These are phyloP conservation scores for Plectranthus barbatus DNA, from an alignment of 257 asterid species.

Conservation along the genomic window DNA sequence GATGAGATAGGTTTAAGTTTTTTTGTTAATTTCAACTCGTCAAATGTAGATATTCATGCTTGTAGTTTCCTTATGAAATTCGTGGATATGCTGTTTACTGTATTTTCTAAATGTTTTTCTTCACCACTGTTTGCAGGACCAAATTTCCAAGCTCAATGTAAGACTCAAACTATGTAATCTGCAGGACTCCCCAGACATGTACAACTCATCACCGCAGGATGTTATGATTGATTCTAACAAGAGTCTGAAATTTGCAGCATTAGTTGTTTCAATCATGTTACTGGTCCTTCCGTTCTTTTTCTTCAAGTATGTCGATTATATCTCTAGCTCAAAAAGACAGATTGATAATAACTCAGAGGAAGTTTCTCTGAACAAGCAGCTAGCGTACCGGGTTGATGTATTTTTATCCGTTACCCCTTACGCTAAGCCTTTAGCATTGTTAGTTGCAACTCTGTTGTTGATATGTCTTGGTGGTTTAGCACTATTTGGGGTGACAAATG, in stretches of 20 bases:
- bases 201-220: slow-evolving; percentile 18
- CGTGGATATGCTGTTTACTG: not conserved
- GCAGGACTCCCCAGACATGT: slow-evolving; percentile 29
- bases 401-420: slow-evolving; percentile 77
- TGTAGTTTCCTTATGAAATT: not conserved
- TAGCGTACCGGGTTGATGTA: slow-evolving; percentile 64
- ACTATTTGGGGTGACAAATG: slow-evolving; percentile 74
- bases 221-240: slow-evolving; percentile 19
- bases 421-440: slow-evolving; percentile 71
- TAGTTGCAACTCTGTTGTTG: slow-evolving; percentile 68
- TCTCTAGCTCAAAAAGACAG: slow-evolving; percentile 50
- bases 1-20: not conserved
- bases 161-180: slow-evolving; percentile 39
- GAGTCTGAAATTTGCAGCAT: slow-evolving; percentile 46
- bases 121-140: slow-evolving; percentile 39
- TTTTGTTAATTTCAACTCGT: not conserved
- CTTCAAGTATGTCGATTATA: slow-evolving; percentile 54
- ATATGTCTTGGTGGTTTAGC: slow-evolving; percentile 77
- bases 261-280: slow-evolving; percentile 41
- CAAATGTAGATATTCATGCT: not conserved
- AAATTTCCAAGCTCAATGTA: slow-evolving; percentile 44
- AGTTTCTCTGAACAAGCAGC: slow-evolving; percentile 62
- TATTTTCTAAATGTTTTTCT: slow-evolving; percentile 4
- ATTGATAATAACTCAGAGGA: slow-evolving; percentile 51
- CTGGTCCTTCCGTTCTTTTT: slow-evolving; percentile 57